Percentiles rank a stretch among this genome's conserved stretches.
phyloP scores from a whole-genome alignment of 345 rosid species.

The Lepidium africanum region DNA sequence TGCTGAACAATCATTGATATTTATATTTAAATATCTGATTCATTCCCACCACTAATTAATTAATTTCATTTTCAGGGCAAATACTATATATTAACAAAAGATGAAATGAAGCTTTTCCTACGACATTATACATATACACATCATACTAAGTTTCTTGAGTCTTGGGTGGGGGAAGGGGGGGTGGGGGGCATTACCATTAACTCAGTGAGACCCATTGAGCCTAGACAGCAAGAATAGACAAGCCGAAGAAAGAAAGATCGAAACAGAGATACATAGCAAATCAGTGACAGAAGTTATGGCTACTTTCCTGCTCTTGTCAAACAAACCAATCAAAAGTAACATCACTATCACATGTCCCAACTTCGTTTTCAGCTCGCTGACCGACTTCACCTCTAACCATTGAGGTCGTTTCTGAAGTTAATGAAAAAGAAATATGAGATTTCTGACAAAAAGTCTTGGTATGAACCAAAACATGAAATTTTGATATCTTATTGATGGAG shows the following conservation, averaged over 20 bases:
- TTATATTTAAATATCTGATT: neutral
- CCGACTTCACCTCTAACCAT: conserved; percentile 77
- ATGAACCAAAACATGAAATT: neutral
- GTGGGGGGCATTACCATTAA: neutral
- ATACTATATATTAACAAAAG: neutral
- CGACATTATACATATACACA: conserved; percentile 5
- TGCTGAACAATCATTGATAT: too few relatives aligned
- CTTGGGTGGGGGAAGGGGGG: too few relatives aligned
- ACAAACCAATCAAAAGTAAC: conserved; percentile 83
- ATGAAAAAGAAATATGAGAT: neutral
- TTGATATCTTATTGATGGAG: neutral
- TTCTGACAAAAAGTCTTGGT: neutral
- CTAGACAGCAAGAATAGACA: conserved; percentile 74
- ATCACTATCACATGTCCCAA: conserved; percentile 93
- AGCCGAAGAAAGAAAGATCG: conserved; percentile 70
- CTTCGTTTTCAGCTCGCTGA: conserved; percentile 77
- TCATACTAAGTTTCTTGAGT: conserved; percentile 1
- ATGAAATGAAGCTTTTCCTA: neutral
- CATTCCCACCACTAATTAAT: neutral
- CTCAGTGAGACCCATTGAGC: conserved; percentile 43
- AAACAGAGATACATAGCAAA: conserved; percentile 75
- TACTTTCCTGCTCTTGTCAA: conserved; percentile 78
- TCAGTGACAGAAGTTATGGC: conserved; percentile 55
- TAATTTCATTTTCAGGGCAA: neutral
- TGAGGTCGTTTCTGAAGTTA: conserved; percentile 59